Evolutionary conservation across 495 filamentous ascomycete species (phyloP).

Genomic region (Diplogelasinospora grovesii): DNA sequence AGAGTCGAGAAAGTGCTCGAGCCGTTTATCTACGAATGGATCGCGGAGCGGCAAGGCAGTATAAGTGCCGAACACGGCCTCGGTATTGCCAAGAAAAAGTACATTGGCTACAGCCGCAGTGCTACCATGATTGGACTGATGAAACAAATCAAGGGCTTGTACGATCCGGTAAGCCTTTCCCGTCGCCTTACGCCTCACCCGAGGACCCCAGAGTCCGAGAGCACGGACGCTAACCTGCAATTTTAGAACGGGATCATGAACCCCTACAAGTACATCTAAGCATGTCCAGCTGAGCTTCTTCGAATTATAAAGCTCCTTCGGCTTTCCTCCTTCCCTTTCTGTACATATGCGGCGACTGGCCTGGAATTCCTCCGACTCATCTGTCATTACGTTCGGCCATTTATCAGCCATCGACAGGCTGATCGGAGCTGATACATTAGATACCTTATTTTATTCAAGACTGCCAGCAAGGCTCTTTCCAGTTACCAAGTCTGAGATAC

Average conservation of each 20-base stretch:
- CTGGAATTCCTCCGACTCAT: too few species aligned
- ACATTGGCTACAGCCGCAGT: slow-evolving; percentile 85
- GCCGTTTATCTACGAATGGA: slow-evolving; percentile 97
- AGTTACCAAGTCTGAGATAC: too few species aligned
- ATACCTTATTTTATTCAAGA: too few species aligned
- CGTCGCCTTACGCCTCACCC: background rate
- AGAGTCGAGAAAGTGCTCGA: slow-evolving; percentile 83
- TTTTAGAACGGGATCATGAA: slow-evolving; percentile 78
- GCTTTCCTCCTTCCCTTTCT: too few species aligned
- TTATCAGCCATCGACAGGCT: too few species aligned
- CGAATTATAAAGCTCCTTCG: too few species aligned
- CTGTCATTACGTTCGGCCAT: too few species aligned
- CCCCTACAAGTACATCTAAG: slow-evolving; percentile 72
- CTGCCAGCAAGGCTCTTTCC: too few species aligned
- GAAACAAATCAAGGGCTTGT: slow-evolving; percentile 86
- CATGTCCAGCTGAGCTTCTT: background rate
- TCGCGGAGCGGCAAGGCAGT: slow-evolving; percentile 74
- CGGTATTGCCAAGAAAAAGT: slow-evolving; percentile 89
- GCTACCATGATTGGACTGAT: slow-evolving; percentile 81
- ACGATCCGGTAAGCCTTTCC: slow-evolving; percentile 71
- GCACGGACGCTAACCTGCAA: slow-evolving; percentile 6
- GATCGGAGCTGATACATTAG: too few species aligned
- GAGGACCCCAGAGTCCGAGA: background rate
- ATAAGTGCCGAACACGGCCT: slow-evolving; percentile 96
- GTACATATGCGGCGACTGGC: too few species aligned